Evolutionary conservation across 768 basidiomycete genomes (phyloP), one percentile per base, ranked within the genome.

Genomic region (Boletus barrowsii): DNA sequence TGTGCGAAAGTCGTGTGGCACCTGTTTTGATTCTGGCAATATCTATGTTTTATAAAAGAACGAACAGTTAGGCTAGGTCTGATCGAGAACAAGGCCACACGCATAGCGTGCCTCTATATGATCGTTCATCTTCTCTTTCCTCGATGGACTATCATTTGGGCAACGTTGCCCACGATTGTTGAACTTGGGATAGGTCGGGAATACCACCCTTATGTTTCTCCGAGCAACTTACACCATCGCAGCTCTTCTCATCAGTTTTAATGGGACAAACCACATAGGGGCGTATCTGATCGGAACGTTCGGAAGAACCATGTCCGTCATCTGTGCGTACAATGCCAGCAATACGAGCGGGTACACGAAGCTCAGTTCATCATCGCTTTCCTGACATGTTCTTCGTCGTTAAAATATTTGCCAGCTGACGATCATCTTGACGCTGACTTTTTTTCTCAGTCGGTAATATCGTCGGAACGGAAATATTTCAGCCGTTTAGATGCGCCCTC

Each of bases 81-180:
- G n/a, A n/a, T n/a, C n/a, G n/a, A n/a, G n/a, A n/a, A n/a, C n/a
- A n/a, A n/a, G n/a, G n/a, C n/a, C n/a, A n/a, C n/a, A n/a, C n/a
- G n/a, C n/a, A 71, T 68, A 20, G 8, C 68, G 2, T 72, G 64
- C 55, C 75, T 75, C 55, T 76, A 76, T 55, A 66, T 72, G 29
- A 72, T 75, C 71, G 73, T 49, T 24, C 39, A 10, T 56, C 33
- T 26, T 56, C 24, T 51, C n/a, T n/a, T n/a, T n/a, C n/a, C n/a
- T n/a, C n/a, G n/a, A n/a, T n/a, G n/a, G n/a, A n/a, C n/a, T n/a
- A n/a, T 26, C 26, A 26, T 26, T 9, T 26, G 26, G 9, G 26
- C 26, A 9, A 26, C 26, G 29, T 29, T 29, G 9, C 29, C 29
- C 29, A 29, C 2, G 29, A 29, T 9, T 9, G 29, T 29, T 35